These are phyloP conservation scores for Cenchrus fungigraminus DNA, from an alignment of 176 grass and related monocot species.

Conservation along the genomic window DNA sequence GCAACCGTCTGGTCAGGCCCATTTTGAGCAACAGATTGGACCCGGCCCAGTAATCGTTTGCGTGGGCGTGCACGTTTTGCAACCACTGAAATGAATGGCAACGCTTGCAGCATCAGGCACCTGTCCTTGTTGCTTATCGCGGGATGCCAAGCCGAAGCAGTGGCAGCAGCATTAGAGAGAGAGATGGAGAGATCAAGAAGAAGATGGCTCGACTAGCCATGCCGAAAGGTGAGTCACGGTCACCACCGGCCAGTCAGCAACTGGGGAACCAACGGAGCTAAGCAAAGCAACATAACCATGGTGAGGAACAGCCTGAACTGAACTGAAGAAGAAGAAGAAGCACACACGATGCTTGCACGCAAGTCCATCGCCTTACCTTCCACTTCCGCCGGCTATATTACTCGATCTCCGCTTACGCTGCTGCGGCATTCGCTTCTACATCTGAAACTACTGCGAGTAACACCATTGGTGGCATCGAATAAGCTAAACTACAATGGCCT, in stretches of 20 bases:
- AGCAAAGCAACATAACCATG: conserved; percentile 44
- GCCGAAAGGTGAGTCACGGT: background rate
- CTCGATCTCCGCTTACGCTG: background rate
- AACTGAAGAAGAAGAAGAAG: conserved; percentile 21
- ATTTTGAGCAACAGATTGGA: background rate
- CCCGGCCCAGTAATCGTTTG: background rate
- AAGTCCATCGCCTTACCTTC: background rate
- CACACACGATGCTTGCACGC: conserved; percentile 62
- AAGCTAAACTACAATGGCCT: background rate
- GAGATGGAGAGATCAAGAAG: background rate
- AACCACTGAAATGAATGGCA: background rate
- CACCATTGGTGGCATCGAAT: background rate
- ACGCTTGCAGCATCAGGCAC: conserved; percentile 51
- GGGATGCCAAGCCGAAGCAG: background rate
- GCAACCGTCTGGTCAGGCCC: background rate
- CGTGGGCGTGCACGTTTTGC: background rate
- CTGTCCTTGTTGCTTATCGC: conserved; percentile 5
- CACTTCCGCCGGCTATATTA: conserved; percentile 13
- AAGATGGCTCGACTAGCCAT: background rate
- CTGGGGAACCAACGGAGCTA: conserved; percentile 32
- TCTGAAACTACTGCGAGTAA: background rate
- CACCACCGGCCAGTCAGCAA: background rate
- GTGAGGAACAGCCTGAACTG: background rate
- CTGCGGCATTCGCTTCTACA: background rate
- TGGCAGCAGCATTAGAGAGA: background rate